Conservation (phyloP, 441 rosid species). For the Gossypium armourianum region DNA sequence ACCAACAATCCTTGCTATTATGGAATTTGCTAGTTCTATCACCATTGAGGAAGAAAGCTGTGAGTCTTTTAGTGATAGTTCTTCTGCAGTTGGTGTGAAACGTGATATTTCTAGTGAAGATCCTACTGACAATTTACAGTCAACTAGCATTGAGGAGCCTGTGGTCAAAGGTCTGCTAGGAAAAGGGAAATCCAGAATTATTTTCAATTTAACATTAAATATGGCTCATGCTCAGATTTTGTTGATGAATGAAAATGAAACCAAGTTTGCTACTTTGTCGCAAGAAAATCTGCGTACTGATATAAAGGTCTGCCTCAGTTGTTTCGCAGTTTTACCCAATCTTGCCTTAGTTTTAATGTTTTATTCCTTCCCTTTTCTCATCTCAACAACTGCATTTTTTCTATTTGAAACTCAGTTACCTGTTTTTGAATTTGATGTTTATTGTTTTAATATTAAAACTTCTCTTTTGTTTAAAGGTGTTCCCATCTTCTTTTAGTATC, state of each 20-base stretch:
- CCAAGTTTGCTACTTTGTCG: slow-evolving; percentile 73
- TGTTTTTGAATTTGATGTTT: background rate
- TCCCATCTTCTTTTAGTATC: slow-evolving; percentile 87
- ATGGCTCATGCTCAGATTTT: slow-evolving; percentile 89
- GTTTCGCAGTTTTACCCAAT: slow-evolving; percentile 1
- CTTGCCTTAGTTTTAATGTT: background rate
- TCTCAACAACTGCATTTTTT: background rate
- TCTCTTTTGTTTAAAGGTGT: slow-evolving; percentile 45
- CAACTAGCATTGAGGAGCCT: slow-evolving; percentile 34
- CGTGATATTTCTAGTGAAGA: slow-evolving; percentile 33
- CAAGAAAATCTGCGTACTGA: slow-evolving; percentile 82
- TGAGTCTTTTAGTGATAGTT: slow-evolving; percentile 50
- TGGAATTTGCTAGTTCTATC: slow-evolving; percentile 77
- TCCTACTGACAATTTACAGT: slow-evolving; percentile 31
- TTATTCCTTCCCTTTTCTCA: slow-evolving; percentile 11
- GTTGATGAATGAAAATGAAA: slow-evolving; percentile 85
- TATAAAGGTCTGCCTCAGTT: slow-evolving; percentile 56
- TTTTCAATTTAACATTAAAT: slow-evolving; percentile 68
- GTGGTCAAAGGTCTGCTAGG: slow-evolving; percentile 79
- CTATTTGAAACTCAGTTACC: background rate
- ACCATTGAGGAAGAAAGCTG: slow-evolving; percentile 50
- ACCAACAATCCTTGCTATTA: slow-evolving; percentile 83
- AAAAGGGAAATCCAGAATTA: slow-evolving; percentile 79
- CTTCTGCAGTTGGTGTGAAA: slow-evolving; percentile 36
- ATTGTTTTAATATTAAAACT: slow-evolving; percentile 10